Evolutionary conservation across 345 rosid genomes (phyloP).

Genomic region (Combretum micranthum): DNA sequence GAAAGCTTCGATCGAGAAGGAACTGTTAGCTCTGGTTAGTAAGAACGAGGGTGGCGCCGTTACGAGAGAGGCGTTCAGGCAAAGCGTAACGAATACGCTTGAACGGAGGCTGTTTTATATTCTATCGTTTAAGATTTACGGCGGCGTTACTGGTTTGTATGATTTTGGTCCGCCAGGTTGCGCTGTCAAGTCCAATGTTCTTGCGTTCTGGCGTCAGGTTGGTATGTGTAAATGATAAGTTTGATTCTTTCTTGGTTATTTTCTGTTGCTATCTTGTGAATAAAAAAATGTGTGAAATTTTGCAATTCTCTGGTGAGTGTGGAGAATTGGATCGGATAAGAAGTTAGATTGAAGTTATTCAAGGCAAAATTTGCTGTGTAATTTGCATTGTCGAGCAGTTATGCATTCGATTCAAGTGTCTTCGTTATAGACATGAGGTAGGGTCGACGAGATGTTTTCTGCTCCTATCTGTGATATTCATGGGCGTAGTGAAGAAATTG

Average conservation of each 20-base stretch:
- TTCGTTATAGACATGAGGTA: too few relatives aligned
- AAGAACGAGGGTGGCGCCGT: slow-evolving; percentile 31
- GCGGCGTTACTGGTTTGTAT: slow-evolving; percentile 90
- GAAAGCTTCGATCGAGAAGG: slow-evolving; percentile 65
- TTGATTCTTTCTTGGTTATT: neutral
- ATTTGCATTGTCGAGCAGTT: too few relatives aligned
- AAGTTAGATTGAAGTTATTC: too few relatives aligned
- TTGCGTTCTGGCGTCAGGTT: slow-evolving; percentile 95
- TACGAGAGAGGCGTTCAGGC: slow-evolving; percentile 74
- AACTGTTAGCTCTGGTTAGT: slow-evolving; percentile 48
- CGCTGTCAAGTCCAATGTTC: slow-evolving; percentile 76
- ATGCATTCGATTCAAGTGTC: too few relatives aligned
- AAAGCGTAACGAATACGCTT: slow-evolving; percentile 61
- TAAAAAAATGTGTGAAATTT: neutral
- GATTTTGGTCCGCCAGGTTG: slow-evolving; percentile 96
- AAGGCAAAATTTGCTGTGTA: too few relatives aligned
- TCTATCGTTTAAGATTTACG: slow-evolving; percentile 80
- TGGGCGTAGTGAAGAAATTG: too few relatives aligned
- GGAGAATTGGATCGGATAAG: too few relatives aligned
- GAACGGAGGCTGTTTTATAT: slow-evolving; percentile 77
- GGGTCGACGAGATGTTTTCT: too few relatives aligned
- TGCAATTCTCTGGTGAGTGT: neutral
- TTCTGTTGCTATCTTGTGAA: neutral
- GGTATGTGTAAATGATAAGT: slow-evolving; percentile 2
- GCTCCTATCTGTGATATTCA: too few relatives aligned